Percentiles rank a stretch among this genome's conserved stretches.
These are phyloP conservation scores for Salvia rosmarinus DNA, from an alignment of 257 asterid species.

Conservation along the genomic window DNA sequence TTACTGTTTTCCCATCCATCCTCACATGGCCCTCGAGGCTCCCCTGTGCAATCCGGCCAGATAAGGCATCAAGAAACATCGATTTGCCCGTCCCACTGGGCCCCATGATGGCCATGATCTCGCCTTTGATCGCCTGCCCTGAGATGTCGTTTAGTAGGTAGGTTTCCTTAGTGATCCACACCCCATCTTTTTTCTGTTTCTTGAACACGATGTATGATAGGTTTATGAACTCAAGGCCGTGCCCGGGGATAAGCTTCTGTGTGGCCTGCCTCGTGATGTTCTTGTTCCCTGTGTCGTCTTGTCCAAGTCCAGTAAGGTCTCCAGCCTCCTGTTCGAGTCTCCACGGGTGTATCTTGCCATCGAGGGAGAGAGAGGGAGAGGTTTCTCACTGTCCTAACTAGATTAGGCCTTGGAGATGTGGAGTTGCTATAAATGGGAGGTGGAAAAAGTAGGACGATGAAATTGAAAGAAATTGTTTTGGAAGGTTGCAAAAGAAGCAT, in stretches of 20 bases:
- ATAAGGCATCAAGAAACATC: slow-evolving; percentile 83
- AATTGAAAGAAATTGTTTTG: slow-evolving; percentile 39
- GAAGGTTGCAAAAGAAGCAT: slow-evolving; percentile 27
- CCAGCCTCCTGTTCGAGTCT: slow-evolving; percentile 55
- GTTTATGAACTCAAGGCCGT: slow-evolving; percentile 73
- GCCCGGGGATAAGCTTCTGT: slow-evolving; percentile 63
- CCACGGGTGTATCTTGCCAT: slow-evolving; percentile 48
- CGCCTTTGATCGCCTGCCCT: slow-evolving; percentile 80
- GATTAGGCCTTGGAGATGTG: not conserved
- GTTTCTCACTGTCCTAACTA: slow-evolving; percentile 12
- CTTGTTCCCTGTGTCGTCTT: slow-evolving; percentile 44
- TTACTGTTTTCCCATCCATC: slow-evolving; percentile 80
- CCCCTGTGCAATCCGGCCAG: slow-evolving; percentile 86
- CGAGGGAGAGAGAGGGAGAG: not conserved
- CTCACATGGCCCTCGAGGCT: slow-evolving; percentile 83
- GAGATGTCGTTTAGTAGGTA: slow-evolving; percentile 78
- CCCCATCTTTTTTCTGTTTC: slow-evolving; percentile 75
- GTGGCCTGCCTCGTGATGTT: slow-evolving; percentile 41
- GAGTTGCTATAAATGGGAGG: slow-evolving; percentile 33
- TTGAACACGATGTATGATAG: slow-evolving; percentile 70
- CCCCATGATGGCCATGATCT: slow-evolving; percentile 85
- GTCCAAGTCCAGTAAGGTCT: slow-evolving; percentile 60
- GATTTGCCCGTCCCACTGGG: slow-evolving; percentile 96
- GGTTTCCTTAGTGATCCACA: slow-evolving; percentile 69
- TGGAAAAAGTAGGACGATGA: slow-evolving; percentile 23